Evolutionary conservation across 495 filamentous ascomycete species (phyloP).

Genomic region (Parachaetomium inaequale): DNA sequence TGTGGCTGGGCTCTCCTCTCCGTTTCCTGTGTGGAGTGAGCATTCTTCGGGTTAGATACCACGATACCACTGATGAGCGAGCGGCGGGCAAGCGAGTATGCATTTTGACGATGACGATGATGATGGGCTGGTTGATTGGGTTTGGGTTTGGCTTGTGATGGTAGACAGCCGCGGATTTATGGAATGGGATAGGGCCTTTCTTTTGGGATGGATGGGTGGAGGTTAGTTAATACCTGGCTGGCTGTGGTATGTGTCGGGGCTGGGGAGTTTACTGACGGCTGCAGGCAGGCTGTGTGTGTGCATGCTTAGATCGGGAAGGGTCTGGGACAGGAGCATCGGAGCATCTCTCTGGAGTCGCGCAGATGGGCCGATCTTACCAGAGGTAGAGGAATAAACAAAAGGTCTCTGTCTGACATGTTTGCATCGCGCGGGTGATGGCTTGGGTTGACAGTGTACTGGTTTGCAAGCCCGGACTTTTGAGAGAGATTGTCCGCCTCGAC

Average conservation of each 20-base stretch:
- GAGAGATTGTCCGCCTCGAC: too few relatives aligned
- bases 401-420: too few relatives aligned
- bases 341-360: too few relatives aligned
- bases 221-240: not conserved
- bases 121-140: not conserved
- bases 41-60: conserved; percentile 7
- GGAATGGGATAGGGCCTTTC: not conserved
- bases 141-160: conserved; percentile 4
- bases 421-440: too few relatives aligned
- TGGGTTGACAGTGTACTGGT: too few relatives aligned
- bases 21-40: not conserved
- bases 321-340: too few relatives aligned
- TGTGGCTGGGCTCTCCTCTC: not conserved
- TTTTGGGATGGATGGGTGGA: not conserved
- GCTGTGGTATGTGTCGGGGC: not conserved
- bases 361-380: too few relatives aligned
- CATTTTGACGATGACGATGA: not conserved
- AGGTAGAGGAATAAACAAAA: too few relatives aligned
- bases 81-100: not conserved
- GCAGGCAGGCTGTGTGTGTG: not conserved
- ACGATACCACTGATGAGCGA: too few relatives aligned
- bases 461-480: too few relatives aligned
- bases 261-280: not conserved
- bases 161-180: not conserved
- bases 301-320: not conserved